Conservation (phyloP, 2,329 filamentous ascomycete species). For the Exophiala dermatitidis region DNA sequence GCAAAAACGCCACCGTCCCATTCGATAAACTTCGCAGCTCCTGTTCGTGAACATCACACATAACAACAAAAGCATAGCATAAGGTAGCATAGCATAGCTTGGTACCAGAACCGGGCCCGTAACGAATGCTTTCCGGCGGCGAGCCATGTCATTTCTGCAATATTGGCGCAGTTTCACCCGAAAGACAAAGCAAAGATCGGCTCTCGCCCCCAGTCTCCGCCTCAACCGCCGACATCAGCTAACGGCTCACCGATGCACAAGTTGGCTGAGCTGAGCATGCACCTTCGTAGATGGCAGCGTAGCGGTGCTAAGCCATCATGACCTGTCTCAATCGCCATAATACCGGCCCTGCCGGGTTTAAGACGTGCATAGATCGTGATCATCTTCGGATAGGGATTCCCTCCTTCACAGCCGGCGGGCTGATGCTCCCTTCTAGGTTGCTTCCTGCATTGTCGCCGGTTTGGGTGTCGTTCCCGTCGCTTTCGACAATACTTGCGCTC, state of each 20-base stretch:
- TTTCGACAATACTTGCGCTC: slow-evolving; percentile 61
- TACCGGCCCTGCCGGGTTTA: not conserved
- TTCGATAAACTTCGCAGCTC: not conserved
- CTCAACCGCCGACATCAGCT: no score
- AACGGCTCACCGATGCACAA: no score
- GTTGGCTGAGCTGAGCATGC: no score
- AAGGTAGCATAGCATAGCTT: not conserved
- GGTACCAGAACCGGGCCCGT: not conserved
- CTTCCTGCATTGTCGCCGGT: slow-evolving; percentile 37
- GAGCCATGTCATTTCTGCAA: not conserved
- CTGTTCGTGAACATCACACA: not conserved
- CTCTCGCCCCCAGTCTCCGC: no score
- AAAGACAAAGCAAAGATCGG: no score
- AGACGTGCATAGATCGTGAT: slow-evolving; percentile 2
- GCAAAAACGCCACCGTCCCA: not conserved
- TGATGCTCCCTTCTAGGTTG: slow-evolving; percentile 35
- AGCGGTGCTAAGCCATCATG: no score
- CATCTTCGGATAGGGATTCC: slow-evolving; percentile 61
- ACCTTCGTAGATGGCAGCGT: no score
- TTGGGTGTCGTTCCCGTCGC: slow-evolving; percentile 44
- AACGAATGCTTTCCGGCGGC: slow-evolving; percentile 1
- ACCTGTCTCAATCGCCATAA: not conserved
- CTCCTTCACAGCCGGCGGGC: slow-evolving; percentile 41
- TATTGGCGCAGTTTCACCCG: not conserved
- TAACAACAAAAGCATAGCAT: not conserved